These are phyloP conservation scores for Hyphopichia pseudoburtonii DNA, from an alignment of 1,139 yeast species.

Conservation along the genomic window DNA sequence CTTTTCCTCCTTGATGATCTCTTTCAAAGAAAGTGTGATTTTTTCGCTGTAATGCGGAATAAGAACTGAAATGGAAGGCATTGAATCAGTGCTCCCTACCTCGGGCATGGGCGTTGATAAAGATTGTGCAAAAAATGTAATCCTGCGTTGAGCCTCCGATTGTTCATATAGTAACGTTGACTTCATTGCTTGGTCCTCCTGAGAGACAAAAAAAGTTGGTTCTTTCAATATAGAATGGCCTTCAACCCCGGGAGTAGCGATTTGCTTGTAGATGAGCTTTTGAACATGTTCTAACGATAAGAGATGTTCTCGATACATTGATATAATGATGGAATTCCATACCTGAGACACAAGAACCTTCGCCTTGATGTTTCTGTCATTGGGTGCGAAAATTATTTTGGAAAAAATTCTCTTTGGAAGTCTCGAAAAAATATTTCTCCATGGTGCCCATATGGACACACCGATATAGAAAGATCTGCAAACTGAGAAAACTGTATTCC, in stretches of 20 bases:
- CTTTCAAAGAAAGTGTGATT: slow-evolving; percentile 46
- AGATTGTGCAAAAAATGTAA: slow-evolving; percentile 56
- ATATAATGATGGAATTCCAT: slow-evolving; percentile 55
- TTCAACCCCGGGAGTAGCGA: slow-evolving; percentile 23
- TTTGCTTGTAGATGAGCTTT: slow-evolving; percentile 43
- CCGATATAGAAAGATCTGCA: slow-evolving; percentile 51
- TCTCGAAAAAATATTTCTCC: slow-evolving; percentile 54
- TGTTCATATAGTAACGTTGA: slow-evolving; percentile 33
- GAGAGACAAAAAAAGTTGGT: slow-evolving; percentile 51
- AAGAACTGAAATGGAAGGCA: slow-evolving; percentile 53
- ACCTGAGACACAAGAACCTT: slow-evolving; percentile 44
- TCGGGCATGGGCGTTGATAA: slow-evolving; percentile 55
- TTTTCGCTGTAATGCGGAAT: slow-evolving; percentile 55
- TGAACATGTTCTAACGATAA: slow-evolving; percentile 51
- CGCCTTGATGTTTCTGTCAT: slow-evolving; percentile 28
- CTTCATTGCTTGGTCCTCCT: slow-evolving; percentile 45
- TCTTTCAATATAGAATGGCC: slow-evolving; percentile 33
- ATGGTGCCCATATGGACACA: slow-evolving; percentile 57
- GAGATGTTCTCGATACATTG: slow-evolving; percentile 59
- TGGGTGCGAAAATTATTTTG: slow-evolving; percentile 37
- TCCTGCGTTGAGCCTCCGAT: slow-evolving; percentile 51
- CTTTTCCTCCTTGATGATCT: slow-evolving; percentile 49
- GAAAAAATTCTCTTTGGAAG: slow-evolving; percentile 52
- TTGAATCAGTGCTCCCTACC: slow-evolving; percentile 36
- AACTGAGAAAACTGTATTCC: slow-evolving; percentile 53